Conservation (phyloP, 1,139 yeast genomes). For the Yamadazyma mexicana region DNA sequence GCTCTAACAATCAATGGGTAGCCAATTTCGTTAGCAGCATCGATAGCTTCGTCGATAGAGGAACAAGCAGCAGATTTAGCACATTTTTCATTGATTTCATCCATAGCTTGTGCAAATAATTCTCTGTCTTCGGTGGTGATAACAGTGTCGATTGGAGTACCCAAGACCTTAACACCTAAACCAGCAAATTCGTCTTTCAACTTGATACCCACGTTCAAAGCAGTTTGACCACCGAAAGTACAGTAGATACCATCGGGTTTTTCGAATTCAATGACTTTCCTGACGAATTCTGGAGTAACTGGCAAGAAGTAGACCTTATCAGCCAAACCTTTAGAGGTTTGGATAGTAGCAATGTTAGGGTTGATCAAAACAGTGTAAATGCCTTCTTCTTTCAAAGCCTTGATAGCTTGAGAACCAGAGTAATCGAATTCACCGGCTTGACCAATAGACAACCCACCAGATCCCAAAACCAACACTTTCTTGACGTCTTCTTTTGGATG, state of each 20-base stretch:
- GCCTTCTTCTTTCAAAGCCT: slow-evolving; percentile 96
- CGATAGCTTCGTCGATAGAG: slow-evolving; percentile 74
- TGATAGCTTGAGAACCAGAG: slow-evolving; percentile 93
- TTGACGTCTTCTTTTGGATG: slow-evolving; percentile 79
- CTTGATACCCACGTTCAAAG: slow-evolving; percentile 90
- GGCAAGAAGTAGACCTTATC: slow-evolving; percentile 97
- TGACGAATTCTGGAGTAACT: slow-evolving; percentile 92
- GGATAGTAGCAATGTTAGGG: slow-evolving; percentile 98
- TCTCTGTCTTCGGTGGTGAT: slow-evolving; percentile 98
- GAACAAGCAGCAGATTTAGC: slow-evolving; percentile 90
- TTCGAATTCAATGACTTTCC: slow-evolving; percentile 92
- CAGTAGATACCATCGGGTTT: slow-evolving; percentile 96
- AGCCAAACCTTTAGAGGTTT: slow-evolving; percentile 96
- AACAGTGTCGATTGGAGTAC: slow-evolving; percentile 94
- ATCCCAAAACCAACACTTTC: slow-evolving; percentile 94
- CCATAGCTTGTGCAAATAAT: slow-evolving; percentile 91
- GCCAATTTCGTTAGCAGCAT: slow-evolving; percentile 83
- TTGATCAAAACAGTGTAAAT: slow-evolving; percentile 92
- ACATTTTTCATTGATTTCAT: slow-evolving; percentile 90
- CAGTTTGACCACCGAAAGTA: slow-evolving; percentile 99
- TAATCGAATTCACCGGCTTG: slow-evolving; percentile 99
- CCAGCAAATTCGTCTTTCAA: slow-evolving; percentile 92
- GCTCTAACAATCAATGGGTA: slow-evolving; percentile 98
- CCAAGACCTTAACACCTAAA: slow-evolving; percentile 91
- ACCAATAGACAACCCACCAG: slow-evolving; percentile 98